Conservation (phyloP, 805 yeast species). For the Ogataea ramenticola region DNA sequence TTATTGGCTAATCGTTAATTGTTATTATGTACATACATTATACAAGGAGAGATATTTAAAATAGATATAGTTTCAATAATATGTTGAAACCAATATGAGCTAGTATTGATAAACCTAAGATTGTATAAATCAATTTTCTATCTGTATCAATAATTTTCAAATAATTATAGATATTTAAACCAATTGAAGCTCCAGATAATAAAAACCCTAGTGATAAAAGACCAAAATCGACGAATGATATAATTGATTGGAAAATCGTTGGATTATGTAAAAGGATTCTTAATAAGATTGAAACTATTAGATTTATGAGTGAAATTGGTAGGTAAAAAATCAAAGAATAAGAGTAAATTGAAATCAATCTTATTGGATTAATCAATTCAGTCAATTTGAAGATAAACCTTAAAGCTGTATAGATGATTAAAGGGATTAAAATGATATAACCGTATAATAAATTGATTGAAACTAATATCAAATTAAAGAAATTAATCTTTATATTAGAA, state of each 20-base stretch:
- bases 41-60: too few species aligned
- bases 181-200: constrained; percentile 51
- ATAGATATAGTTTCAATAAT: background rate
- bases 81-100: background rate
- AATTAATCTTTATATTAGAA: constrained; percentile 36
- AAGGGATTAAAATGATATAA: constrained; percentile 64
- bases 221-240: constrained; percentile 47
- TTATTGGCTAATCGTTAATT: background rate
- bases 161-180: constrained; percentile 37
- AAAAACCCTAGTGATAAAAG: constrained; percentile 53
- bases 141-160: constrained; percentile 7
- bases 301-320: constrained; percentile 63
- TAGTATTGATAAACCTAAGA: background rate
- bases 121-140: background rate
- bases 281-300: constrained; percentile 49
- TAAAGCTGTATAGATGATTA: constrained; percentile 41
- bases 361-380: constrained; percentile 42
- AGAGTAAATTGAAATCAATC: constrained; percentile 71
- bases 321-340: constrained; percentile 81
- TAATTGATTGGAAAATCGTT: constrained; percentile 27
- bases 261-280: constrained; percentile 26
- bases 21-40: background rate
- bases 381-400: constrained; percentile 47
- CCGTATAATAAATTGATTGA: constrained; percentile 71
- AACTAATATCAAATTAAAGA: constrained; percentile 57